Conservation (phyloP, 139 green algal species). For the Picochlorum sp. region DNA sequence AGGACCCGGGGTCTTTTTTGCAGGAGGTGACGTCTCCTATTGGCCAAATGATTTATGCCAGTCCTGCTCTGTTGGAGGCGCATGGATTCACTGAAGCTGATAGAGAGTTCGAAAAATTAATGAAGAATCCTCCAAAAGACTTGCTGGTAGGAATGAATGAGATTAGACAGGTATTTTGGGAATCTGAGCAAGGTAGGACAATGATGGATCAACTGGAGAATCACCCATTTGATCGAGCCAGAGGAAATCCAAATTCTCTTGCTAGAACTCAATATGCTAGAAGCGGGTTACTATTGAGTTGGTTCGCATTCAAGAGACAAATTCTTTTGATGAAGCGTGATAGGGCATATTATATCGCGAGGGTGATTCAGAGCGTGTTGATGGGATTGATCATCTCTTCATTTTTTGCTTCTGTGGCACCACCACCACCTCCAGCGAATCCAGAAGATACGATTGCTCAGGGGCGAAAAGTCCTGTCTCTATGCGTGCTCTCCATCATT, state of each 20-base stretch:
- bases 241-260: constrained; percentile 3
- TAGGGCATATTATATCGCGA: constrained; percentile 6
- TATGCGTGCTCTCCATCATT: constrained; percentile 46
- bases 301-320: background rate
- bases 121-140: constrained; percentile 7
- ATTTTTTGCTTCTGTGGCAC: constrained; percentile 16
- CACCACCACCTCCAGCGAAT: constrained; percentile 7
- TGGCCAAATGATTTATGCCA: constrained; percentile 25
- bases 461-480: constrained; percentile 34
- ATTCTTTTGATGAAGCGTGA: constrained; percentile 5
- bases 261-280: constrained; percentile 4
- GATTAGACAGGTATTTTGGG: constrained; percentile 20
- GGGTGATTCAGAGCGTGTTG: constrained; percentile 16
- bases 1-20: constrained; percentile 64
- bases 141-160: constrained; percentile 23
- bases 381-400: constrained; percentile 25
- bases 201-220: constrained; percentile 6
- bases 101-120: constrained; percentile 4
- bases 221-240: background rate
- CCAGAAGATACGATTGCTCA: constrained; percentile 10
- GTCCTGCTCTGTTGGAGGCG: constrained; percentile 10
- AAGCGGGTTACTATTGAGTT: background rate
- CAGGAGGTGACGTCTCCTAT: constrained; percentile 41
- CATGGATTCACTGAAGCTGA: constrained; percentile 7
- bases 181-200: background rate